Base-by-base conservation (phyloP, 805 yeast species). In the Candida anglica region DNA sequence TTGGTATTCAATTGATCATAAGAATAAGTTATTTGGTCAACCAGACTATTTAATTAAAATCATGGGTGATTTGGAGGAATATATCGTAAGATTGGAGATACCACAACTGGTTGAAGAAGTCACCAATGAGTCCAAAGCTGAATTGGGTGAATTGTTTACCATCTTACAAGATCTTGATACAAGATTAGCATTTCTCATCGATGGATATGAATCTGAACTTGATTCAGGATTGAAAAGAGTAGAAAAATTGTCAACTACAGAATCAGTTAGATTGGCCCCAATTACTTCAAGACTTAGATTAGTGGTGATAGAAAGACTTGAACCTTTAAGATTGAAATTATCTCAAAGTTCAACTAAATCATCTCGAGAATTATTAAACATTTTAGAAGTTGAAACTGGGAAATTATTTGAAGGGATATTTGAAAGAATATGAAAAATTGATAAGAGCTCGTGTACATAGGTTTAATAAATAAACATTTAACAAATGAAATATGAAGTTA, bases 11-110 rank as follows among this genome's bases (percentile, higher is more conserved):
- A 43, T 66, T 2, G 38, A 45, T 20, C 41, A 42, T 19, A 34
- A 50, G 20, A 44, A 41, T 13, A 37, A 32, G n/a, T 43, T 59
- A 6, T 56, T 52, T 38, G 66, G 64, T 10, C 71, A 65, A 42
- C 46, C 41, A 3, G 63, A 62, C 38, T 66, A 64, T 36, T 49
- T 60, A 30, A 47, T 66, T 26, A 56, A 55, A 34, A 47, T 66
- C 8, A 20, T 58, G 34, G 58, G 59, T 19, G 71, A 65, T 39
- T 38, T 65, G 28, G 71, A 66, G 30, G 71, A 66, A 41, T 66
- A 62, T 46, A 27, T 64, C 4, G 15, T 16, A 15, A 26, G 18
- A 20, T 8, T 32, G 10, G 26, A 20, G 9, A 11, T 29, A 13
- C 38, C 64, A 64, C 15, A 33, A 42, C 2, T 32, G 53, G 14